Evolutionary conservation across 805 yeast genomes (phyloP), one percentile per base, ranked within the genome.

Genomic region (Cyberlindnera xylosilytica): DNA sequence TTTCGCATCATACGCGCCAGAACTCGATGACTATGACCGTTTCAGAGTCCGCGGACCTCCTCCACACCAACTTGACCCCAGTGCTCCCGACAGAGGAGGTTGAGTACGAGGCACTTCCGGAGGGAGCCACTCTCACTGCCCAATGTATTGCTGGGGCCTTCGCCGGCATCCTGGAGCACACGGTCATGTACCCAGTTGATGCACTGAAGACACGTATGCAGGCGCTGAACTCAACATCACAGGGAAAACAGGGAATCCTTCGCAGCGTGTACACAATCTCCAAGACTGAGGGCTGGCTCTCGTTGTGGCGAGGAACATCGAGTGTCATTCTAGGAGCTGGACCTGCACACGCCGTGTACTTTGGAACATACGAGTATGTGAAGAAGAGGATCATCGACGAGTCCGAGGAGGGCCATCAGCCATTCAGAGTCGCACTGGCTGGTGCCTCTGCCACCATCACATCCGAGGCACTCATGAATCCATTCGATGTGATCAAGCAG

Each of bases 301-400:
- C 95, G 2, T 74, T 91, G 20, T 91, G 98, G 98, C 73, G 95
- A 57, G 99, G 99, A 42, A 89, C 91, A 8, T 80, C 89, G 10
- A 84, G 96, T 2, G 96, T 91, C 27, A 81, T 89, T 2, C 58
- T 90, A 43, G 99, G 99, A 34, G 97, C 99, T 19, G 99, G 99
- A 4, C 99, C 99, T 4, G 97, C 98, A 4, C 99, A 91, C 68
- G 98, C 98, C 3, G 84, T 93, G n/a, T 91, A 93, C 63, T 91
- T 90, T 63, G 81, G 90, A 4, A 93, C 93, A 3, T 93, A 89
- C 63, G 99, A 91, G 65, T 73, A 79, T 41, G 73, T 89, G 22
- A 75, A 68, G 53, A 56, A 63, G 38, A 42, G 46, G 17, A 46
- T 69, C 22, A 56, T 69, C 17, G 54, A 53, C 34, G 56, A 58